phyloP scores from a whole-genome alignment of 2,329 filamentous ascomycete species.

The Penicillium sp. region DNA sequence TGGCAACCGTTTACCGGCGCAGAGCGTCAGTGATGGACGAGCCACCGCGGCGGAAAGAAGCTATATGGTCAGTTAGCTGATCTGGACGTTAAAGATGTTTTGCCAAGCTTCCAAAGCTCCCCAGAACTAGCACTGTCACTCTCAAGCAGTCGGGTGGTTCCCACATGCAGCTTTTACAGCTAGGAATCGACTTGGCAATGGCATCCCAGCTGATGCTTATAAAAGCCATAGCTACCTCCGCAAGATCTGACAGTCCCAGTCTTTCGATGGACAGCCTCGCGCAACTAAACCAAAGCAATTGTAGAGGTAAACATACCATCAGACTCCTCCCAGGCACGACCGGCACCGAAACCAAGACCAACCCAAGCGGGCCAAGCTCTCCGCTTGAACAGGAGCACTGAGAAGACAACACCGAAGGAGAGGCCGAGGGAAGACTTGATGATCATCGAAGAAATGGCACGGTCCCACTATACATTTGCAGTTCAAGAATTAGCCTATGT shows the following conservation, averaged over 20 bases:
- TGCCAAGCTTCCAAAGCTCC: background rate
- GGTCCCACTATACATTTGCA: slow-evolving; percentile 75
- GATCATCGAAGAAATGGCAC: slow-evolving; percentile 93
- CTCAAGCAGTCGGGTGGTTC: background rate
- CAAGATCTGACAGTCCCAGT: background rate
- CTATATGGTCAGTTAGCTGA: slow-evolving; percentile 26
- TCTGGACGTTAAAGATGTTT: background rate
- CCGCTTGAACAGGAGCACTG: slow-evolving; percentile 95
- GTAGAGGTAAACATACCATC: slow-evolving; percentile 63
- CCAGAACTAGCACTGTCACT: background rate
- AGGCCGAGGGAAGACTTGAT: slow-evolving; percentile 96
- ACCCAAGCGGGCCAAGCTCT: slow-evolving; percentile 97
- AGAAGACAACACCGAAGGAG: slow-evolving; percentile 97
- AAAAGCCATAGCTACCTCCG: background rate
- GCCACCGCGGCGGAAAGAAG: slow-evolving; percentile 47
- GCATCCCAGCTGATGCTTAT: background rate
- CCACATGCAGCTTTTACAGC: background rate
- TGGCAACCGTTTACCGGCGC: slow-evolving; percentile 31
- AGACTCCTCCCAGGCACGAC: slow-evolving; percentile 97
- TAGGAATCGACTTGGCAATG: background rate
- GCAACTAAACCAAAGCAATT: background rate
- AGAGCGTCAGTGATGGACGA: slow-evolving; percentile 41
- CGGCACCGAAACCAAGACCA: slow-evolving; percentile 91
- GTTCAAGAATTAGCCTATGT: slow-evolving; percentile 17
- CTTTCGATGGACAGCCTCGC: background rate